Base-by-base conservation (phyloP, 139 green algal genomes). In the Closterium sp. region DNA sequence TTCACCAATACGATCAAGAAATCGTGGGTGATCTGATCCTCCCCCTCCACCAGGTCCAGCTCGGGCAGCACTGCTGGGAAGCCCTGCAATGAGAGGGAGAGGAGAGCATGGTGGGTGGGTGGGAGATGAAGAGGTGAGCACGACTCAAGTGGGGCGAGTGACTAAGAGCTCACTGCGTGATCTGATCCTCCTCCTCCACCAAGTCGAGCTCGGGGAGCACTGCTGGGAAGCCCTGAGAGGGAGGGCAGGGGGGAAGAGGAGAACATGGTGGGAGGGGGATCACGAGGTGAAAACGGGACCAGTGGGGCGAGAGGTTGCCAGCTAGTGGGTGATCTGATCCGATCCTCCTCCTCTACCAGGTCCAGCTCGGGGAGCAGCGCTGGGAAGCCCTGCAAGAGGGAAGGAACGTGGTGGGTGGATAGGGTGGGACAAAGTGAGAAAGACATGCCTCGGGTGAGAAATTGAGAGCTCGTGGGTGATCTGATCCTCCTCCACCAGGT, bases 21-120 rank as follows among this genome's bases (percentile, higher is more conserved):
- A n/a, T n/a, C n/a, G n/a, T n/a, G n/a, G n/a, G 97, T 98, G 95
- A 99, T 98, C 96, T 99, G 98, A 94, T 99, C 98, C 86, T 98
- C 97, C 11, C 93, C 95, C 87, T 99, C 98, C 31, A 99, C 96
- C 89, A 99, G 95, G 93, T 99, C 98, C 87, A 99, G 96, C 94
- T 97, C 97, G 0, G 95, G 79, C 4, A 95, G 93, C 2, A 99
- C 94, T 2, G 96, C 93, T 5, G 95, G 94, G 91, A 89, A 90
- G 62, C 91, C 91, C 45, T 89, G 87, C 86, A 45, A 45, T 11
- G 4, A 45, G 10, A 45, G 10, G 87, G 30, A 21, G 85, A 10
- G 21, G 17, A 10, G 21, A 19, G 21, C 38, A 45, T 9, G 38
- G 38, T 24, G 50, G 50, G 50, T 73, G 17, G 50, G 42, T 62